Base-by-base conservation (phyloP, 495 filamentous ascomycete species). In the Parathielavia appendiculata region DNA sequence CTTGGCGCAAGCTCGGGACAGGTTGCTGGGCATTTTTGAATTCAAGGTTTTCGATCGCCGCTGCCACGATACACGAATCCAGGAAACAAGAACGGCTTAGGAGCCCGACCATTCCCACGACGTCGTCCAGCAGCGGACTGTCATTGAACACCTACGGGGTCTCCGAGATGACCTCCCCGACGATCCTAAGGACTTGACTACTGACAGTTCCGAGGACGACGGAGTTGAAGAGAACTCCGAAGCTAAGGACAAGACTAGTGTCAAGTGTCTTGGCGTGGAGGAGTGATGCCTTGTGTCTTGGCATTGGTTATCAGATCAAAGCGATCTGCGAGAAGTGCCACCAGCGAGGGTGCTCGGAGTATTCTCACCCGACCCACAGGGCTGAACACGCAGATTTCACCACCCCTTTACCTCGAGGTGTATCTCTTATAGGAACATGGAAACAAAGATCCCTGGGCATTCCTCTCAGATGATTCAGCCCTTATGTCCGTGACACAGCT, bases 1-100 rank as follows among this genome's bases (percentile, higher is more conserved):
- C 60, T 63, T 79, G 32, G 32, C 63, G n/a, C 62, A 41, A 5
- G 62, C 73, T 3, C 68, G 67, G 41, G 61, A 67, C 30, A 60
- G 71, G 23, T 63, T 79, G 5, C 57, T 66, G n/a, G 70, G 67
- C 40, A 55, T 79, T n/a, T 76, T 79, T 50, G 69, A 74, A 8
- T 79, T 79, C 58, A 69, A 69, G 52, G 47, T 55, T 12, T 64
- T 74, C 43, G 77, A 79, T 40, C 71, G 77, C 4, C 67, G 73
- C 16, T 61, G 64, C 11, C 71, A 72, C 48, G 77, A 79, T 40
- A 74, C 75, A 1, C 53, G 68, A 36, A 43, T 56, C 20, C 54
- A 58, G 50, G 30, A 44, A 32, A 44, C 48, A 26, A 49, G 39
- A 19, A 9, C 30, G 23, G 44, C 13, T 20, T 55, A 50, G 35